Evolutionary conservation across 2,329 filamentous ascomycete species (phyloP), one percentile per base, ranked within the genome.

Genomic region (Ceratocystis cubensis): DNA sequence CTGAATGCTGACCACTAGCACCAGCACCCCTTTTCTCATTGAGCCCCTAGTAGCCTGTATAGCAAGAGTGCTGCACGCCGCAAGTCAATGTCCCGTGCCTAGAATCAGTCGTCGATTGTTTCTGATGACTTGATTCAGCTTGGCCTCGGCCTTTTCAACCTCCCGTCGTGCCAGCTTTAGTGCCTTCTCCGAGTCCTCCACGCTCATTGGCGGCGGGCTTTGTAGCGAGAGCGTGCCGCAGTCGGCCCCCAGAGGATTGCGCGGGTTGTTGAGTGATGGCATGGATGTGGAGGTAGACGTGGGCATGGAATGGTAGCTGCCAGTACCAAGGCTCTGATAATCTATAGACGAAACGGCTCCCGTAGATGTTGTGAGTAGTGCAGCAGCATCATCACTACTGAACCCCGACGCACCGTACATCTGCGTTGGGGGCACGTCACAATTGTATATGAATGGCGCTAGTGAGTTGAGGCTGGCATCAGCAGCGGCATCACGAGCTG

Each of bases 171-270:
- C 80, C 46, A 79, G 73, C 25, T 73, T 71, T 56, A 83, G 76
- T 59, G 81, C 81, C 66, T 75, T 76, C 75, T 88, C 86, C 1
- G 84, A 81, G 68, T 88, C 86, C 69, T 86, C 81, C 1, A 87
- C 78, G 61, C 77, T 83, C 78, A 88, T 82, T 6, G 84, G 75
- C 4, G 81, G 80, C 69, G 83, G 67, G 77, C 66, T 67, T 44
- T 67, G 62, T 79, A 45, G 74, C 73, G 3, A 75, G 71, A 3
- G 72, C 72, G 28, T 50, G 25, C 59, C 22, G 8, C 57, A 45
- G 30, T 50, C 22, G 30, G 56, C 63, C 13, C 64, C 65, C 6
- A 61, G 48, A 5, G 61, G 41, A 28, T 63, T 48, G 30, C 61
- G 63, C n/a, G 61, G 57, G 61, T 67, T 53, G 20, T 48, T 61